phyloP scores from a whole-genome alignment of 768 basidiomycete species.

The Tricholoma furcatifolium region DNA sequence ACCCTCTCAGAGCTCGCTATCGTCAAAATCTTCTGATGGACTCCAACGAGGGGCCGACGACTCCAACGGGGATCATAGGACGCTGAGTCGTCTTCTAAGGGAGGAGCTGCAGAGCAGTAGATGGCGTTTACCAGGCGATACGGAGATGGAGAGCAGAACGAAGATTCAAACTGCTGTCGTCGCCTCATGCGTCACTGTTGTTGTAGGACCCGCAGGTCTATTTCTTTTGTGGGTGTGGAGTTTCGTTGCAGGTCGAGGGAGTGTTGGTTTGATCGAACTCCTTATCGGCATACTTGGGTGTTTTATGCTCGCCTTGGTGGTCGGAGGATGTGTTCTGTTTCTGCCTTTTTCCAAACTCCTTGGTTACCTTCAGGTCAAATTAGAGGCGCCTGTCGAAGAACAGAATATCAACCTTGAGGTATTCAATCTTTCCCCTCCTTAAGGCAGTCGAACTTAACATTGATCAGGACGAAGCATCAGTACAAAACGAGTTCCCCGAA shows the following conservation, averaged over 20 bases:
- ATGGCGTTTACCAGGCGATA: constrained; percentile 32
- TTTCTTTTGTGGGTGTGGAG: constrained; percentile 23
- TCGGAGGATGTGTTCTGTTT: constrained; percentile 24
- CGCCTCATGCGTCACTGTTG: constrained; percentile 26
- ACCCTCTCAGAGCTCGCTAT: constrained; percentile 15
- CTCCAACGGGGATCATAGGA: constrained; percentile 21
- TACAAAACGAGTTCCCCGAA: constrained; percentile 25
- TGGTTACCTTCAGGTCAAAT: background rate
- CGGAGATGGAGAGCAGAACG: constrained; percentile 24
- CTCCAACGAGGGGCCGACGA: constrained; percentile 14
- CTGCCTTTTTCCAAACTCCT: background rate
- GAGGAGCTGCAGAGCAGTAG: constrained; percentile 28
- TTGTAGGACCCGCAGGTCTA: constrained; percentile 23
- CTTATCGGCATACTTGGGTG: constrained; percentile 23
- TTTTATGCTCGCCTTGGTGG: constrained; percentile 23
- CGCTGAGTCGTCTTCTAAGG: constrained; percentile 27
- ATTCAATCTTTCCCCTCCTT: too few relatives aligned
- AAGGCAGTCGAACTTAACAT: too few relatives aligned
- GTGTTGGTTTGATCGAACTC: constrained; percentile 18
- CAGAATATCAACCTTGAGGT: too few relatives aligned
- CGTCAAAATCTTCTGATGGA: constrained; percentile 14
- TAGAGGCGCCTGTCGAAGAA: background rate
- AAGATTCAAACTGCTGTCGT: constrained; percentile 30
- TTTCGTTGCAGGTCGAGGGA: constrained; percentile 13
- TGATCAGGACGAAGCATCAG: too few relatives aligned